Base-by-base conservation (phyloP, 306 rosid species). In the Acmispon strigosus region DNA sequence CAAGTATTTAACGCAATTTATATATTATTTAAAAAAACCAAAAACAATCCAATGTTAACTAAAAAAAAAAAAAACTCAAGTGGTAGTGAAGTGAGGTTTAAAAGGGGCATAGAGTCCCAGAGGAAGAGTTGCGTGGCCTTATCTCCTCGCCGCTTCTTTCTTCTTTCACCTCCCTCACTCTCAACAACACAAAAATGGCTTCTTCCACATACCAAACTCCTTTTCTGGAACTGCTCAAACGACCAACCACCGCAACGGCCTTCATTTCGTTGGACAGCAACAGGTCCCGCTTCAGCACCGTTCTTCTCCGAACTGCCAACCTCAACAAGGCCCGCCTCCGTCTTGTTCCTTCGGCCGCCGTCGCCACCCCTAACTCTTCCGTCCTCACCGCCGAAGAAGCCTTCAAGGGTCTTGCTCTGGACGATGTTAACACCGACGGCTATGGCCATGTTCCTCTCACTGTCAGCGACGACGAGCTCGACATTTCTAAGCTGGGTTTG, bases 351-450 rank as follows among this genome's bases (percentile, higher is more conserved):
- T 84, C 89, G 0, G 96, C 96, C 1, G 96, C 96, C 0, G 80
- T 89, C 72, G 96, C 91, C 18, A 87, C 97, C 7, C 91, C 94
- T 3, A 90, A 85, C 48, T 85, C 97, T 39, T 83, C 96, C 39
- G 65, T 89, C 17, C 83, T 89, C 5, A 81, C 89, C 5, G 62
- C 88, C 20, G 86, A 89, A 76, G 86, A 87, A 77, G 81, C 93
- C 9, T 86, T 91, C 45, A 80, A 78, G 61, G 83, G 90, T 8
- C 67, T 92, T 0, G 84, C 79, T 11, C 52, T 85, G 2, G 83
- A 78, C 34, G 76, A 20, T 11, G 34, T 55, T 18, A 24, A 47
- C 13, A 76, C 6, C 24, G 24, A 39, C 52, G 82, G 11, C 7
- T 61, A 66, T 11, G 87, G 74, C 19, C 75, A 58, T 4, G 83